Conservation (phyloP, 305 asterid genomes). For the Plantago rigida region DNA sequence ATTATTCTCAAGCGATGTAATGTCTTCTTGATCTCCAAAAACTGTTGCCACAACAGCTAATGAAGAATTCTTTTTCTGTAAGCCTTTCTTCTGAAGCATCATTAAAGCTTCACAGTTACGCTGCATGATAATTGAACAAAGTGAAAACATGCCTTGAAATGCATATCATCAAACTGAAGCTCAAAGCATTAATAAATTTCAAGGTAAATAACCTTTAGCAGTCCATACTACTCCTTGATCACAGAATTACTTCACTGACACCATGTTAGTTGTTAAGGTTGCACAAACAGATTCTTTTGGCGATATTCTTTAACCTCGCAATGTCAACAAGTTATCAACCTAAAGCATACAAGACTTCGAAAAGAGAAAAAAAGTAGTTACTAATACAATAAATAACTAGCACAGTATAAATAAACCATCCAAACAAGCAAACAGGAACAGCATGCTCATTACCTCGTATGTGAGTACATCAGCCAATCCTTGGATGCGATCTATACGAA, state of each 20-base stretch:
- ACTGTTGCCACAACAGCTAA: conserved; percentile 65
- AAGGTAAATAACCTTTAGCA: conserved; percentile 6
- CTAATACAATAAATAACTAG: conserved; percentile 3
- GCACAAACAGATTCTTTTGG: background rate
- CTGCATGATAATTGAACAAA: conserved; percentile 39
- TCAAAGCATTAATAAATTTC: background rate
- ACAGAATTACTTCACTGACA: background rate
- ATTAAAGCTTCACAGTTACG: conserved; percentile 96
- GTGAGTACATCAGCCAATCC: conserved; percentile 95
- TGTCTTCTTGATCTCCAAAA: conserved; percentile 81
- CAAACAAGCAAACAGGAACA: background rate
- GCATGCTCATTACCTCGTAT: conserved; percentile 58
- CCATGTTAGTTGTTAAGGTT: conserved; percentile 12
- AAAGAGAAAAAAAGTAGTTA: background rate
- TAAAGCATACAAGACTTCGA: background rate
- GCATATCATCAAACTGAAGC: conserved; percentile 10
- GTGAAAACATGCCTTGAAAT: conserved; percentile 17
- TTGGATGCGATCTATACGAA: conserved; percentile 87
- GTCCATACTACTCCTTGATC: background rate
- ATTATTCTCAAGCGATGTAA: conserved; percentile 51
- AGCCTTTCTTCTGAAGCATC: conserved; percentile 98
- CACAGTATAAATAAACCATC: background rate
- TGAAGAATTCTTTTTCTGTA: conserved; percentile 76
- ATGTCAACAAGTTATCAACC: conserved; percentile 1
- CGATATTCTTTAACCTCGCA: conserved; percentile 8